Evolutionary conservation across 1,284 basidiomycete genomes (phyloP).

Genomic region (Malassezia japonica): DNA sequence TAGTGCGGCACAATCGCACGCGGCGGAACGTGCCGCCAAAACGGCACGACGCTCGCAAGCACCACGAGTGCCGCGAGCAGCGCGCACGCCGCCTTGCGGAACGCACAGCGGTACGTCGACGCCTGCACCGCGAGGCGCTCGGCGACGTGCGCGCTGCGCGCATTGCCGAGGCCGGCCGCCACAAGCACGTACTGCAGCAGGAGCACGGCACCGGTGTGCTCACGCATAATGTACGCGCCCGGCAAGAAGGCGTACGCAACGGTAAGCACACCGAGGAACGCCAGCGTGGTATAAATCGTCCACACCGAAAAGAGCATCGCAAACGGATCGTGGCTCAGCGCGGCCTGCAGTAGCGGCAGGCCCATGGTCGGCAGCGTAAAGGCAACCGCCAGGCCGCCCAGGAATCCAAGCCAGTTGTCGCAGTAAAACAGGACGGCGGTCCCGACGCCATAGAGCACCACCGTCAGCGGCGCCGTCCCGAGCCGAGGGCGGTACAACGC

Average conservation of each 20-base stretch:
- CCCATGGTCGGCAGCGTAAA: conserved; percentile 54
- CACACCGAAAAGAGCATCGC: conserved; percentile 29
- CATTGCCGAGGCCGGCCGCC: conserved; percentile 17
- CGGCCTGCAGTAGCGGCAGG: conserved; percentile 22
- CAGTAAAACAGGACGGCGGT: conserved; percentile 53
- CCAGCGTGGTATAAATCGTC: conserved; percentile 30
- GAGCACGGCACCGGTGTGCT: conserved; percentile 58
- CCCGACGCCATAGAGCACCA: not conserved
- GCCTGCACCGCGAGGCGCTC: not conserved
- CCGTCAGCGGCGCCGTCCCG: not conserved
- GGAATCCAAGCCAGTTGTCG: conserved; percentile 63
- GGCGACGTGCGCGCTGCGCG: conserved; percentile 4
- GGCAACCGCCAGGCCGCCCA: conserved; percentile 61
- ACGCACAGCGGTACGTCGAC: not conserved
- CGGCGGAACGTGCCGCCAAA: conserved; percentile 52
- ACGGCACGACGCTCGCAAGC: conserved; percentile 26
- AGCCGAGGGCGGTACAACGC: conserved; percentile 5
- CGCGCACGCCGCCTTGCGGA: conserved; percentile 11
- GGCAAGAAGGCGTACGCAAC: conserved; percentile 92
- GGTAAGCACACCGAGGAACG: conserved; percentile 55
- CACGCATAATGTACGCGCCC: conserved; percentile 66
- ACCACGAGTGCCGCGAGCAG: conserved; percentile 22
- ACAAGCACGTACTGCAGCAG: conserved; percentile 19
- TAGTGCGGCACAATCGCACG: conserved; percentile 61
- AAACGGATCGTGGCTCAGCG: conserved; percentile 33